A percentile compares a stretch with the other conserved stretches of the same genome.
Conservation (phyloP, 768 basidiomycete species). For the Fistulinella prunicolor region DNA sequence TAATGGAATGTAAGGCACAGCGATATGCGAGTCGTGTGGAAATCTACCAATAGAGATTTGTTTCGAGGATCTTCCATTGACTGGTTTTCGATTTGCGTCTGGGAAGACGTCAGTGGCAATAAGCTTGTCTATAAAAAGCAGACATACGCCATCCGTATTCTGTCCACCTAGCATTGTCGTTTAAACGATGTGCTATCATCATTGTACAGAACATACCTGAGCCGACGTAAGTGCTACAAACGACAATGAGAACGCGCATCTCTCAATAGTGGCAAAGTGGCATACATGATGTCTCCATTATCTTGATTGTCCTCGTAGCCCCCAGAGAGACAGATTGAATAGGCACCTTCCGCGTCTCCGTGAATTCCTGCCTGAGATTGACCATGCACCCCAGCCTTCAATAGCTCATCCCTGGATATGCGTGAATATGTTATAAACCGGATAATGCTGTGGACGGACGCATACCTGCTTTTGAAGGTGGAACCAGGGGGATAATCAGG, state of each 20-base stretch:
- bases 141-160: constrained; percentile 14
- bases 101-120: not conserved
- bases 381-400: constrained; percentile 33
- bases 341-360: constrained; percentile 34
- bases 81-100: constrained; percentile 26
- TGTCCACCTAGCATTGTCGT: constrained; percentile 22
- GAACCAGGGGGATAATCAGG: constrained; percentile 18
- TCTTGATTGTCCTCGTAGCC: constrained; percentile 44
- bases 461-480: constrained; percentile 22
- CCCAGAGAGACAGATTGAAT: constrained; percentile 40
- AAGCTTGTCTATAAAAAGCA: not conserved
- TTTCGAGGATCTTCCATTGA: constrained; percentile 22
- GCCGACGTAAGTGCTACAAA: constrained; percentile 35
- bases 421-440: not conserved
- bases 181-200: not conserved
- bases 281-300: constrained; percentile 37
- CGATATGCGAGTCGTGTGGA: not conserved
- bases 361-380: constrained; percentile 38
- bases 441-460: not conserved
- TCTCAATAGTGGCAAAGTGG: not conserved
- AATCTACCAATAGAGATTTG: constrained; percentile 18
- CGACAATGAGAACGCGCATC: not conserved
- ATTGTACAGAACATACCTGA: constrained; percentile 16
- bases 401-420: constrained; percentile 19
- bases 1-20: constrained; percentile 9